Conservation (phyloP, 2,329 filamentous ascomycete genomes). For the Alternaria conjuncta region DNA sequence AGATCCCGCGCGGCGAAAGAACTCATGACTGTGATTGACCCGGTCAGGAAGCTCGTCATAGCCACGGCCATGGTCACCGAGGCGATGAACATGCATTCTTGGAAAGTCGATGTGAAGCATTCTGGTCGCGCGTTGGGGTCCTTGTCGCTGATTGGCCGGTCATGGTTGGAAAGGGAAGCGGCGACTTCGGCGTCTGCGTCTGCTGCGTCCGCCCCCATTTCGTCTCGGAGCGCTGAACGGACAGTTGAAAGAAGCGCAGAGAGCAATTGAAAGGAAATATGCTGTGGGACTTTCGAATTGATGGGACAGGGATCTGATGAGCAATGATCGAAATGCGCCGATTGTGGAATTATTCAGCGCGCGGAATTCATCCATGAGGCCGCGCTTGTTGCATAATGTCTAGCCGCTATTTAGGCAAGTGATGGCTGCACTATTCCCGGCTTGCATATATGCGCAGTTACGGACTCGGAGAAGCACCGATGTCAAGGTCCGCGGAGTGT, state of each 20-base stretch:
- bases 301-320: not conserved
- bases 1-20: slow-evolving; percentile 66
- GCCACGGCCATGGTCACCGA: slow-evolving; percentile 72
- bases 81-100: slow-evolving; percentile 70
- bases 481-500: not conserved
- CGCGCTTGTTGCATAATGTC: not conserved
- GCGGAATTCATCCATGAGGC: slow-evolving; percentile 22
- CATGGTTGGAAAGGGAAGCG: slow-evolving; percentile 2
- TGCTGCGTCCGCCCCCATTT: slow-evolving; percentile 18
- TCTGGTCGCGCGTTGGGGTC: slow-evolving; percentile 54
- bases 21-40: slow-evolving; percentile 67
- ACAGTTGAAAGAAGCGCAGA: not conserved
- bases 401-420: slow-evolving; percentile 3
- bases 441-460: not conserved
- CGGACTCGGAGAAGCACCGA: not conserved
- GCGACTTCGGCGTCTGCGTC: slow-evolving; percentile 20
- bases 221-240: not conserved
- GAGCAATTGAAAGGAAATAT: not conserved
- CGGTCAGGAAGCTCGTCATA: slow-evolving; percentile 65
- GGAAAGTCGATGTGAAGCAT: slow-evolving; percentile 67
- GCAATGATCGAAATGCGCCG: not conserved
- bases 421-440: not conserved
- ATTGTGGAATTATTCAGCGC: slow-evolving; percentile 22
- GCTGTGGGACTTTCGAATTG: not conserved
- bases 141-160: slow-evolving; percentile 30